Conservation (phyloP, 768 basidiomycete species). For the Lentinula sp. region DNA sequence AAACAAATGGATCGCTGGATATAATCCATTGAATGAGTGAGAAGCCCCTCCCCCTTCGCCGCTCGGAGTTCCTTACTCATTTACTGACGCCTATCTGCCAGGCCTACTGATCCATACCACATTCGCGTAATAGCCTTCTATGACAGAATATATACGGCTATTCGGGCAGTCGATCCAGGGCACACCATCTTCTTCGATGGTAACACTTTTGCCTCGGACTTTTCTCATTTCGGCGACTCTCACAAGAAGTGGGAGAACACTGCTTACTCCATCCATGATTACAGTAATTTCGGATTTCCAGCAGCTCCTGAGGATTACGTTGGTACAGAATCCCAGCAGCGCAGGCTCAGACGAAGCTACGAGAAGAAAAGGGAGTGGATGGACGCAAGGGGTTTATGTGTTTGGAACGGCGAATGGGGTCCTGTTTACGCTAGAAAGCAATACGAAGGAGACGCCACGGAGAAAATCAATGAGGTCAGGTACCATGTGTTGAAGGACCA, state of each 20-base stretch:
- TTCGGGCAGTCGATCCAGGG: slow-evolving; percentile 61
- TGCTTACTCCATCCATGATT: slow-evolving; percentile 78
- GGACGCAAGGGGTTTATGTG: slow-evolving; percentile 36
- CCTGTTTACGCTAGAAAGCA: slow-evolving; percentile 48
- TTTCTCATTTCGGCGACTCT: slow-evolving; percentile 63
- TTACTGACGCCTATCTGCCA: neutral
- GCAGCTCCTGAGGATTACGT: slow-evolving; percentile 47
- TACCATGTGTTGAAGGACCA: slow-evolving; percentile 48
- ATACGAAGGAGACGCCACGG: slow-evolving; percentile 32
- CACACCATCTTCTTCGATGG: slow-evolving; percentile 80
- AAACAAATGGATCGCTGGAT: slow-evolving; percentile 82
- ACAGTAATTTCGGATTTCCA: slow-evolving; percentile 71
- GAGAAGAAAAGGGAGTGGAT: slow-evolving; percentile 67
- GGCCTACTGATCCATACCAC: slow-evolving; percentile 63
- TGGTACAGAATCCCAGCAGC: slow-evolving; percentile 45
- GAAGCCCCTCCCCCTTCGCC: neutral
- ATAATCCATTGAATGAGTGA: slow-evolving; percentile 77
- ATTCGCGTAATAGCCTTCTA: slow-evolving; percentile 62
- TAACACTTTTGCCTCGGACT: slow-evolving; percentile 79
- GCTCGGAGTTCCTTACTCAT: neutral
- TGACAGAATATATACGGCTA: slow-evolving; percentile 59
- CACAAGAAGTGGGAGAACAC: slow-evolving; percentile 63
- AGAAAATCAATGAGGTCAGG: slow-evolving; percentile 43
- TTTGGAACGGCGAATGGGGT: slow-evolving; percentile 61
- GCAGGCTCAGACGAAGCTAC: slow-evolving; percentile 49